Conservation (phyloP, 306 rosid genomes). For the Senna siamea region DNA sequence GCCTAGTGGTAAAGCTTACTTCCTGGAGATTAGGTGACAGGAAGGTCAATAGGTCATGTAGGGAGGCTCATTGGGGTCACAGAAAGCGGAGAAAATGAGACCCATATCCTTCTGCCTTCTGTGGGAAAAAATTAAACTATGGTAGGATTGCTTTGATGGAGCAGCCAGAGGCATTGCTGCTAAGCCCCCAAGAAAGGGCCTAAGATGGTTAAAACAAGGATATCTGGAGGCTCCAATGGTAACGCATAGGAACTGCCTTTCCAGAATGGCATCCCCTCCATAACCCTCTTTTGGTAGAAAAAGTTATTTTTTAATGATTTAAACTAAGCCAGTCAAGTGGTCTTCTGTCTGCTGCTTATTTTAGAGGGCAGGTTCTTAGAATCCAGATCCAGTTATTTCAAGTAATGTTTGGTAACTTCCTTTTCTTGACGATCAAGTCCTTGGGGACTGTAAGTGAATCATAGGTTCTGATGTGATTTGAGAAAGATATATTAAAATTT, state of each 20-base stretch:
- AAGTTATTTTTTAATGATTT: neutral
- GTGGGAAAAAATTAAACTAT: neutral
- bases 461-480: constrained; percentile 17
- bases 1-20: constrained; percentile 4
- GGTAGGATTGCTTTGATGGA: constrained; percentile 7
- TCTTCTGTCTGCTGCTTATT: constrained; percentile 22
- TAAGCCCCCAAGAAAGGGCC: neutral
- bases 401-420: neutral
- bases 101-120: neutral
- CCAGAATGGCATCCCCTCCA: neutral
- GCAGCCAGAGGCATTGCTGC: neutral
- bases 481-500: neutral
- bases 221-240: constrained; percentile 6
- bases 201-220: neutral
- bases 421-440: constrained; percentile 11
- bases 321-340: neutral
- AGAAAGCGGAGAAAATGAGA: neutral
- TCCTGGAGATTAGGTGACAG: neutral
- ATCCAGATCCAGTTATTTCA: neutral
- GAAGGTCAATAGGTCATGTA: neutral
- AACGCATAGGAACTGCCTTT: neutral
- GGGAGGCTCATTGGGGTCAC: constrained; percentile 11
- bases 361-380: constrained; percentile 5
- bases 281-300: constrained; percentile 2
- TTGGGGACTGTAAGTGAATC: neutral